Base-by-base conservation (phyloP, 345 rosid genomes). In the Mallotus nudiflorus region DNA sequence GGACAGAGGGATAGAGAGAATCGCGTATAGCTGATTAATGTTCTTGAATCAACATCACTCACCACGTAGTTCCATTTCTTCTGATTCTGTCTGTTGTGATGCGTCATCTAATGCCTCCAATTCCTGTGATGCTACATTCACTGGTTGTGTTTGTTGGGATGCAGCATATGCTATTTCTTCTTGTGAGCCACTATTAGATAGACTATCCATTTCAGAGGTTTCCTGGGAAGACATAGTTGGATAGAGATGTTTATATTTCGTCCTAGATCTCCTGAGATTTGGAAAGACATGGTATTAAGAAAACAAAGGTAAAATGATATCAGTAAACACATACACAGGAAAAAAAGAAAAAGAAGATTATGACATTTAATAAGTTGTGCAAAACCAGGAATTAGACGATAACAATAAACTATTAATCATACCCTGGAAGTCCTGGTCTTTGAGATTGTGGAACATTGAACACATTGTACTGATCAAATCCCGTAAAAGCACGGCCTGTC, bases 341-440 rank as follows among this genome's bases (percentile, higher is more conserved):
- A 64, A 57, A 53, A 6, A 8, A 29, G 16, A 50, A 45, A 51
- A 52, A 49, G 28, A 49, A 66, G 15, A 29, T 1, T 9, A 40
- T 18, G 18, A 8, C 29, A 12, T 20, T n/a, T n/a, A n/a, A 15
- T 24, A 40, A 31, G 39, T 10, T 2, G 20, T 20, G 28, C 19
- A 44, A 42, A 48, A 45, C 27, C 65, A 66, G 6, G 10, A 50
- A 66, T 29, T 20, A 53, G 10, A 42, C 6, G 13, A 39, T 52
- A 44, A 29, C 3, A 44, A 29, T 7, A 51, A 67, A 68, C 29
- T 44, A 27, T 45, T 52, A 52, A 66, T 67, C 70, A 57, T 56
- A 88, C 98, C 97, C 83, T 55, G 72, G 82, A 62, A 86, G 39
- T 68, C 90, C 98, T 8, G 87, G 89, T 45, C 97, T 85, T 64